phyloP scores from a whole-genome alignment of 2,329 filamentous ascomycete genomes.

The Neodidymelliopsis sp. region DNA sequence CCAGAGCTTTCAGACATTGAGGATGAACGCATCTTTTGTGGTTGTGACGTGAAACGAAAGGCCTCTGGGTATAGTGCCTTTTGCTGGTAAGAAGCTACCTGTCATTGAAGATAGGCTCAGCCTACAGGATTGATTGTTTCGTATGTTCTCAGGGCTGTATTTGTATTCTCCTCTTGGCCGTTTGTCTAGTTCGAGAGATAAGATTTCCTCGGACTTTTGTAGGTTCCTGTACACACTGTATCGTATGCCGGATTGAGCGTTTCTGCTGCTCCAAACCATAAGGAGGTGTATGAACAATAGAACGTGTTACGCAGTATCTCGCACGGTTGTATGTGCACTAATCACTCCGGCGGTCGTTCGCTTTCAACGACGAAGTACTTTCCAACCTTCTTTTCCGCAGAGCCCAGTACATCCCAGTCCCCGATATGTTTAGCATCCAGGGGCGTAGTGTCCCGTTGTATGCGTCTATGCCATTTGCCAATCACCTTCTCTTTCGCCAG shows the following conservation, averaged over 20 bases:
- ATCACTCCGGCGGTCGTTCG: slow-evolving; percentile 51
- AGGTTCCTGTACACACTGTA: background rate
- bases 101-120: slow-evolving; percentile 1
- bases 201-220: background rate
- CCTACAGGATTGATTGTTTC: no score
- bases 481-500: slow-evolving; percentile 67
- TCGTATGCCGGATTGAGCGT: background rate
- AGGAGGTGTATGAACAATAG: background rate
- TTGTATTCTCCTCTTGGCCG: background rate
- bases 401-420: slow-evolving; percentile 74
- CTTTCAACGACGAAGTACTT: slow-evolving; percentile 81
- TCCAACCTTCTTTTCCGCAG: slow-evolving; percentile 71
- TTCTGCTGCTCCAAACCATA: background rate
- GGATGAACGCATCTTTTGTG: slow-evolving; percentile 41
- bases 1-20: slow-evolving; percentile 42
- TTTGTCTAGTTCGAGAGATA: background rate
- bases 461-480: slow-evolving; percentile 61
- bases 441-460: slow-evolving; percentile 57
- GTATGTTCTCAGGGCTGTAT: background rate
- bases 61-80: slow-evolving; percentile 27
- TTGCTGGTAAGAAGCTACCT: slow-evolving; percentile 1
- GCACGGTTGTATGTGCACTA: background rate
- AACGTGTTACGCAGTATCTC: background rate
- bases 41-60: slow-evolving; percentile 32
- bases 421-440: slow-evolving; percentile 57